Base-by-base conservation (phyloP, 1,139 yeast genomes). In the Scheffersomyces cryptocercus region DNA sequence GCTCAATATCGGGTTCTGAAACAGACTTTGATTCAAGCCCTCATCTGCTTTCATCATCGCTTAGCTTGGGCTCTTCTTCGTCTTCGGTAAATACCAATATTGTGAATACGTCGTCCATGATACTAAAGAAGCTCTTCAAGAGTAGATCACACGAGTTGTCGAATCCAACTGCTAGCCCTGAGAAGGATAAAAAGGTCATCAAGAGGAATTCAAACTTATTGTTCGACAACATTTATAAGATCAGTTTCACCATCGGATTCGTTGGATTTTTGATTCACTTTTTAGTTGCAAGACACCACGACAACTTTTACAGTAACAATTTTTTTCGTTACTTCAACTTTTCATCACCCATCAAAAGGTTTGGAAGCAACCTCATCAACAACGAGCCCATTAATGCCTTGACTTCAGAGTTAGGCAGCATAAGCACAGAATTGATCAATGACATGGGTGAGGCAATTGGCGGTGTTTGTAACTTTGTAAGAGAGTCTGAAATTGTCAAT, bases 231-330 rank as follows among this genome's bases (percentile, higher is more conserved):
- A 38, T 72, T n/a, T 65, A 65, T 46, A 67, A 59, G 42, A 48
- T 71, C 31, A 70, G 76, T 41, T 53, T 71, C 38, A 67, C 77
- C 1, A 65, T 73, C 35, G 79, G 79, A 0, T 59, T 73, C 41
- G 56, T 73, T 35, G 77, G 79, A 1, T 59, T 73, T 39, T 39
- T 73, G 46, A 39, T 71, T 12, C 79, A 74, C 50, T 64, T 66
- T 38, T 46, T 73, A 14, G 36, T 72, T 9, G 50, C 59, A n/a
- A 61, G 61, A 42, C 56, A 58, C 43, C 53, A 58, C 39, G 40
- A 53, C 8, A 48, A 48, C 36, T 20, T 20, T 20, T 45, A 56
- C 29, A 44, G 36, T 38, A 44, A 41, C 38, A 47, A 47, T 14
- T 11, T 53, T 16, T 32, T 42, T 20, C 47, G 45, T 36, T 29